Base-by-base conservation (phyloP, 2,329 filamentous ascomycete species). In the Penicillium sp. region DNA sequence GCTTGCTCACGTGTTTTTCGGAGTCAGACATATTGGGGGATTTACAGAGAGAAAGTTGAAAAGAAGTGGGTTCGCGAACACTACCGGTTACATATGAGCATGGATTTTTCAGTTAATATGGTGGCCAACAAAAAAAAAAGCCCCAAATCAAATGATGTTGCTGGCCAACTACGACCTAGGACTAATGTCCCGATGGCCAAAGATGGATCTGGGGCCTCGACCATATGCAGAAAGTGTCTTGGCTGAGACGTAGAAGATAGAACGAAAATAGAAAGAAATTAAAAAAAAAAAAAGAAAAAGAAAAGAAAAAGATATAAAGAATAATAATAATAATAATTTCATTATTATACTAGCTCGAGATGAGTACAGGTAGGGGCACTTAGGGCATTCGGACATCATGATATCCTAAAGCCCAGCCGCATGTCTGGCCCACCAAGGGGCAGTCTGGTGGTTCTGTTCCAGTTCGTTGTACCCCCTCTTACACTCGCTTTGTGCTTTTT, bases 1-100 rank as follows among this genome's bases (percentile, higher is more conserved):
- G 58, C 50, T 58, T 62, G 53, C 65, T 72, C 70, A 71, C 68
- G 66, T 72, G 71, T 62, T 73, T 70, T 60, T 63, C 59, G n/a
- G 51, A 56, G 61, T 66, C 55, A 50, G 58, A 59, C 56, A 64
- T 53, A 26, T 56, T 57, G 53, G 43, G 14, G 14, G 32, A 35
- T 35, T 52, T 55, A 54, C 34, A 50, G 48, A 42, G 47, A 26
- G 24, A 37, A 48, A 43, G 50, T 52, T 49, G 48, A 53, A 60
- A 57, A 24, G 31, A 50, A 55, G 59, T 62, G 59, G 59, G 39
- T 54, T 57, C 51, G 2, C 24, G 22, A 35, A 46, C 35, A 26
- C 43, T 56, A 31, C 2, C 29, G 13, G 35, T 55, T 57, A 61
- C 54, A 59, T 59, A 58, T 31, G 38, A 18, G 24, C 39, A 24